Percentiles rank a stretch among this genome's conserved stretches.
Conservation (phyloP, 192 early-diverging fungal genomes). For the Coemansia sp. region DNA sequence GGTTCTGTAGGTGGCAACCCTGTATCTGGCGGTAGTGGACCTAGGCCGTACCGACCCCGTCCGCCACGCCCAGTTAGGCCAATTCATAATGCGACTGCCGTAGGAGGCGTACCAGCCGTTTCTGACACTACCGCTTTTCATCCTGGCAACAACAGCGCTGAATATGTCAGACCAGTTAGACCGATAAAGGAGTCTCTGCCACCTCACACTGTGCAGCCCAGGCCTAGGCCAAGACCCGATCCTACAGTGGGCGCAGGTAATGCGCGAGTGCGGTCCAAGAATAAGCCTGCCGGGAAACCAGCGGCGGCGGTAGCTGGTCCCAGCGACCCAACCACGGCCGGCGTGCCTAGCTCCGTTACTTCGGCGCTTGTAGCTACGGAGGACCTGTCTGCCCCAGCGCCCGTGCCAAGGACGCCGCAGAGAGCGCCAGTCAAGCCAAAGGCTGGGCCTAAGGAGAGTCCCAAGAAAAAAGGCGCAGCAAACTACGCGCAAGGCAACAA, state of each 20-base stretch:
- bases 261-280: conserved; percentile 4
- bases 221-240: conserved; percentile 1
- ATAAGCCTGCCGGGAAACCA: conserved; percentile 7
- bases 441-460: background rate
- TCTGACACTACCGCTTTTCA: background rate
- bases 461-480: background rate
- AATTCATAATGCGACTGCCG: background rate
- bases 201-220: background rate
- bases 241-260: background rate
- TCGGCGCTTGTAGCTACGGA: background rate
- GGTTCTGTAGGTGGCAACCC: background rate
- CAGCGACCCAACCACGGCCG: background rate
- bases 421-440: background rate
- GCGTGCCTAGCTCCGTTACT: background rate
- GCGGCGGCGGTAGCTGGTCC: background rate
- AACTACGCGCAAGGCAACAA: background rate
- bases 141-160: background rate
- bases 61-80: conserved; percentile 5
- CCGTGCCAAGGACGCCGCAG: background rate
- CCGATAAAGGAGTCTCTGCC: background rate
- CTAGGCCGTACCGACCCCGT: background rate
- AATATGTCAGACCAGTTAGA: background rate
- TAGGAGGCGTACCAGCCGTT: background rate
- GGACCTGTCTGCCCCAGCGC: background rate
- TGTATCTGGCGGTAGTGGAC: background rate